Percentiles rank a stretch among this genome's conserved stretches.
Evolutionary conservation across 768 basidiomycete species (phyloP).

Genomic region (Terana coerulea): DNA sequence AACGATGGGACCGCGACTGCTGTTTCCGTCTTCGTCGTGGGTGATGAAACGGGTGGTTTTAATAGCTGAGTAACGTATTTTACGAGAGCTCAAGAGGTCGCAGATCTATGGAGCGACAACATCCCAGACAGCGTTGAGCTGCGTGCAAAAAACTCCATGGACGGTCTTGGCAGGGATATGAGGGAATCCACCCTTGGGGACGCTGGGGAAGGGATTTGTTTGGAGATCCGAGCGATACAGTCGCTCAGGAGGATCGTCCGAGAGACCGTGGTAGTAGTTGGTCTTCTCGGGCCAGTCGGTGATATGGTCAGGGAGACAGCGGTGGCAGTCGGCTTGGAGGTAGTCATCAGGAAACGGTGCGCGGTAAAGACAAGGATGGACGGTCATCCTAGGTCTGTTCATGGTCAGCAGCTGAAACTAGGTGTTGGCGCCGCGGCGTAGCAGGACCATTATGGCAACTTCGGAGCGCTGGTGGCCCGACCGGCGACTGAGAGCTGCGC

Average conservation of each 20-base stretch:
- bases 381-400: too few species aligned
- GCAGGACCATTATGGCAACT: too few species aligned
- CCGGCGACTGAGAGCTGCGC: too few species aligned
- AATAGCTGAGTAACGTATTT: slow-evolving; percentile 28
- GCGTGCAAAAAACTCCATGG: slow-evolving; percentile 35
- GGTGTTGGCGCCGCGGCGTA: too few species aligned
- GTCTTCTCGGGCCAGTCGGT: slow-evolving; percentile 25
- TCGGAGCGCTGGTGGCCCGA: too few species aligned
- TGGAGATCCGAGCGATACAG: slow-evolving; percentile 28
- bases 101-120: slow-evolving; percentile 35
- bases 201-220: slow-evolving; percentile 23
- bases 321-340: too few species aligned
- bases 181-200: slow-evolving; percentile 15
- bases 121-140: slow-evolving; percentile 39
- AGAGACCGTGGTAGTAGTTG: slow-evolving; percentile 28
- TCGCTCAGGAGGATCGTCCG: slow-evolving; percentile 28
- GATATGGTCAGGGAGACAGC: slow-evolving; percentile 18
- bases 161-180: slow-evolving; percentile 34
- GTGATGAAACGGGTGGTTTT: slow-evolving; percentile 25
- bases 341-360: too few species aligned
- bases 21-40: slow-evolving; percentile 21
- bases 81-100: slow-evolving; percentile 29
- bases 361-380: too few species aligned
- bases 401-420: too few species aligned
- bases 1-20: slow-evolving; percentile 33